These are phyloP conservation scores for Vitis hybrid DNA, from an alignment of 177 flowering plant genomes.

Conservation along the genomic window DNA sequence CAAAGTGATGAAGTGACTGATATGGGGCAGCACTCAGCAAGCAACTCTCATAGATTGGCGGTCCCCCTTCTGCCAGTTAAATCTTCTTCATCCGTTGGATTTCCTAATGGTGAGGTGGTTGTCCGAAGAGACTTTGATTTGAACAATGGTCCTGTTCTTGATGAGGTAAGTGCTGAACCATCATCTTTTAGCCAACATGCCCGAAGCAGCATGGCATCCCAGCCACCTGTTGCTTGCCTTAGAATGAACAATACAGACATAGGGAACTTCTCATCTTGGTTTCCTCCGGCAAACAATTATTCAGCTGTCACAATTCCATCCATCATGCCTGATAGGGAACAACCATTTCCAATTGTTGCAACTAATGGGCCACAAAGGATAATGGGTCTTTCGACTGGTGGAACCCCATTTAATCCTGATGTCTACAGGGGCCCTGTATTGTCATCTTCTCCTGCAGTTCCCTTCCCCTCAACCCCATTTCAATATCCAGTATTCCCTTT, in stretches of 20 bases:
- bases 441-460: conserved; percentile 76
- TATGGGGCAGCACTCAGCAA: conserved; percentile 33
- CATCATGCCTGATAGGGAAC: conserved; percentile 58
- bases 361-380: conserved; percentile 59
- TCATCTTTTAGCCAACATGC: conserved; percentile 33
- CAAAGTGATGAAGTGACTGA: conserved; percentile 67
- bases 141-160: conserved; percentile 79
- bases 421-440: conserved; percentile 71
- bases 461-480: conserved; percentile 56
- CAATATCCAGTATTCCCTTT: conserved; percentile 75
- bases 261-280: conserved; percentile 67
- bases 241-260: conserved; percentile 51
- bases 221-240: conserved; percentile 40
- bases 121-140: conserved; percentile 74
- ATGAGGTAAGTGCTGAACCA: conserved; percentile 53
- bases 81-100: conserved; percentile 26
- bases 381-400: conserved; percentile 46
- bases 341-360: conserved; percentile 46
- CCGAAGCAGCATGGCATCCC: conserved; percentile 32
- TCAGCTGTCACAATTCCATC: conserved; percentile 58
- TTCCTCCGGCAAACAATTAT: conserved; percentile 57
- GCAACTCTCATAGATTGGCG: conserved; percentile 38
- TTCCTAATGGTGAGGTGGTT: conserved; percentile 44
- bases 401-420: conserved; percentile 56
- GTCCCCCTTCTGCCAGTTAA: conserved; percentile 27